Evolutionary conservation across 2,329 filamentous ascomycete genomes (phyloP).

Genomic region (Leptoxyphium fumago): DNA sequence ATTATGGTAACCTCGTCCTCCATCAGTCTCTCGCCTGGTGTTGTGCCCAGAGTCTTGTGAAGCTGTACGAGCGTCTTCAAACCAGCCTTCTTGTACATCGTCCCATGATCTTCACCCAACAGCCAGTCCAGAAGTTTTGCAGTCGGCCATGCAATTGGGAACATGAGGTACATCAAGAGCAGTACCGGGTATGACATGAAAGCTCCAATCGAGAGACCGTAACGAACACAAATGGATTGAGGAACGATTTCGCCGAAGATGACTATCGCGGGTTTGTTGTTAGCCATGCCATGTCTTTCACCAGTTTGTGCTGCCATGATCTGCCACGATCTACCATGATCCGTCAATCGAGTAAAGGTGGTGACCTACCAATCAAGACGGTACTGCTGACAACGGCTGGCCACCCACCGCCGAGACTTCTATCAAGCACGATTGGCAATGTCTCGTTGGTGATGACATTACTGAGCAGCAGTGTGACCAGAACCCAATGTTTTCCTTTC

Average conservation of each 20-base stretch:
- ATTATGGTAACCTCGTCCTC: slow-evolving; percentile 98
- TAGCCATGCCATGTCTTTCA: slow-evolving; percentile 5
- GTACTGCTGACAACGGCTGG: slow-evolving; percentile 90
- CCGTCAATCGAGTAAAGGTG: too few species aligned
- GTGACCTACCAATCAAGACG: slow-evolving; percentile 65
- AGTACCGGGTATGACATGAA: slow-evolving; percentile 85
- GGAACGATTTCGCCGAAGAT: slow-evolving; percentile 96
- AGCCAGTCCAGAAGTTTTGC: slow-evolving; percentile 90
- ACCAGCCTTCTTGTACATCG: slow-evolving; percentile 94
- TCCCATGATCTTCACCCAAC: slow-evolving; percentile 88
- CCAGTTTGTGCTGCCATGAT: too few species aligned
- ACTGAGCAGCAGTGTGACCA: slow-evolving; percentile 82
- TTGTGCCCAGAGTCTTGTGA: slow-evolving; percentile 78
- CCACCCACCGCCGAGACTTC: slow-evolving; percentile 85
- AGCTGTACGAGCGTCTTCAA: slow-evolving; percentile 91
- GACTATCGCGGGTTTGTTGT: slow-evolving; percentile 39
- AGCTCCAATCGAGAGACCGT: slow-evolving; percentile 85
- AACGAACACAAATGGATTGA: slow-evolving; percentile 91
- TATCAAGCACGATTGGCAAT: slow-evolving; percentile 83
- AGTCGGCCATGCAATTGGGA: slow-evolving; percentile 82
- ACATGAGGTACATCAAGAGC: slow-evolving; percentile 78
- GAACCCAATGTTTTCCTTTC: slow-evolving; percentile 92
- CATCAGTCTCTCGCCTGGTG: slow-evolving; percentile 73
- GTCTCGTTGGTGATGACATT: slow-evolving; percentile 99
- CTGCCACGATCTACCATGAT: too few species aligned